phyloP scores from a whole-genome alignment of 1,139 yeast genomes.

The Magnusiomyces magnusii region DNA sequence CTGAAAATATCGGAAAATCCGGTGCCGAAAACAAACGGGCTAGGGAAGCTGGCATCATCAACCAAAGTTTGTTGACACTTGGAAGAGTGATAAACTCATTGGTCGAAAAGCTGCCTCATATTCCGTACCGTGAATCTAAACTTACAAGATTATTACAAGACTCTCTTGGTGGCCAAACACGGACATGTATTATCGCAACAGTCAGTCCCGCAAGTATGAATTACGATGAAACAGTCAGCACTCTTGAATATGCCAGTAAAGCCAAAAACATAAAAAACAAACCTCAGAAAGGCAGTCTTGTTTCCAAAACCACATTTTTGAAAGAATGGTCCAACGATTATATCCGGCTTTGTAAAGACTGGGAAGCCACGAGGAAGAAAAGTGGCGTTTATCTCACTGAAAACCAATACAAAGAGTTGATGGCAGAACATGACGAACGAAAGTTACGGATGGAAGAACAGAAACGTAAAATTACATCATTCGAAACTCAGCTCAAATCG shows the following conservation, averaged over 20 bases:
- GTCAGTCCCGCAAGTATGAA: slow-evolving; percentile 72
- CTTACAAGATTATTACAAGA: slow-evolving; percentile 73
- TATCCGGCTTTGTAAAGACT: slow-evolving; percentile 53
- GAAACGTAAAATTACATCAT: slow-evolving; percentile 39
- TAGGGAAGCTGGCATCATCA: slow-evolving; percentile 82
- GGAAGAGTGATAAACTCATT: slow-evolving; percentile 79
- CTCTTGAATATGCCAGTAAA: slow-evolving; percentile 76
- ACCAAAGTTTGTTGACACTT: slow-evolving; percentile 71
- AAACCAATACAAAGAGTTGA: slow-evolving; percentile 41
- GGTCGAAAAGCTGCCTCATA: slow-evolving; percentile 52
- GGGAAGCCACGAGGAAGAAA: slow-evolving; percentile 53
- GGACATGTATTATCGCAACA: slow-evolving; percentile 73
- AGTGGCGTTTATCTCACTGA: slow-evolving; percentile 60
- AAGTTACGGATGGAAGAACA: slow-evolving; percentile 36
- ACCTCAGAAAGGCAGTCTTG: slow-evolving; percentile 55
- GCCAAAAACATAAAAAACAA: slow-evolving; percentile 68
- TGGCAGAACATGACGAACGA: slow-evolving; percentile 7
- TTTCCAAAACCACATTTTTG: slow-evolving; percentile 44
- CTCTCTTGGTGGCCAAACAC: slow-evolving; percentile 76
- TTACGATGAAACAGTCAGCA: slow-evolving; percentile 70
- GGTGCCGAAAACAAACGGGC: slow-evolving; percentile 77
- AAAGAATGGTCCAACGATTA: slow-evolving; percentile 47
- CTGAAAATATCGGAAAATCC: slow-evolving; percentile 70
- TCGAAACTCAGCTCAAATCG: slow-evolving; percentile 39
- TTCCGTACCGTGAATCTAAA: slow-evolving; percentile 83